Conservation (phyloP, 768 basidiomycete genomes). For the Lyophyllum atratum region DNA sequence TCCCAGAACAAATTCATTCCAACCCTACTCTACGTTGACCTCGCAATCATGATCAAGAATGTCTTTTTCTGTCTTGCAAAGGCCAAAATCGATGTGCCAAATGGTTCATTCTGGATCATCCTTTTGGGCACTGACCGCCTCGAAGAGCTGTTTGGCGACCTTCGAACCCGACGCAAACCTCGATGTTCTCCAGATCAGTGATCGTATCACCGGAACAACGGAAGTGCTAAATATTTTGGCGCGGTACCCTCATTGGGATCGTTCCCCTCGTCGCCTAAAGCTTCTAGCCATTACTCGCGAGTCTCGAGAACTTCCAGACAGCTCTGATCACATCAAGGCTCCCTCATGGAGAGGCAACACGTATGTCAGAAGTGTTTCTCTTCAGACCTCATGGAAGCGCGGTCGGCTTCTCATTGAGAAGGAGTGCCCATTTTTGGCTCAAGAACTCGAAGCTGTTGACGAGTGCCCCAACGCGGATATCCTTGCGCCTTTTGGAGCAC, state of each 20-base stretch:
- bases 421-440: constrained; percentile 8
- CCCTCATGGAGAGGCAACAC: constrained; percentile 34
- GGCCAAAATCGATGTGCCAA: constrained; percentile 30
- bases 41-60: constrained; percentile 40
- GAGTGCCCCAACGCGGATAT: constrained; percentile 1
- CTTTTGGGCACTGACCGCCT: constrained; percentile 38
- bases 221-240: constrained; percentile 33
- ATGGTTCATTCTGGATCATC: constrained; percentile 33
- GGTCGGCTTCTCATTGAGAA: constrained; percentile 22
- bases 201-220: constrained; percentile 29
- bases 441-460: neutral
- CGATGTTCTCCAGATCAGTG: constrained; percentile 26
- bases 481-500: constrained; percentile 14
- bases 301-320: constrained; percentile 18
- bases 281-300: constrained; percentile 27
- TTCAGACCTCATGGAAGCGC: constrained; percentile 29
- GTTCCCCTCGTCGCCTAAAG: constrained; percentile 30
- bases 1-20: neutral
- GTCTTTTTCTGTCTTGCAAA: constrained; percentile 38
- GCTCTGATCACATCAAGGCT: constrained; percentile 36
- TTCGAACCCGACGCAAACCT: constrained; percentile 33
- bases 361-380: constrained; percentile 21
- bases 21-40: constrained; percentile 27
- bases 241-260: constrained; percentile 38
- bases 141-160: constrained; percentile 35